phyloP scores from a whole-genome alignment of 768 basidiomycete genomes.

The Collybia mongolica region DNA sequence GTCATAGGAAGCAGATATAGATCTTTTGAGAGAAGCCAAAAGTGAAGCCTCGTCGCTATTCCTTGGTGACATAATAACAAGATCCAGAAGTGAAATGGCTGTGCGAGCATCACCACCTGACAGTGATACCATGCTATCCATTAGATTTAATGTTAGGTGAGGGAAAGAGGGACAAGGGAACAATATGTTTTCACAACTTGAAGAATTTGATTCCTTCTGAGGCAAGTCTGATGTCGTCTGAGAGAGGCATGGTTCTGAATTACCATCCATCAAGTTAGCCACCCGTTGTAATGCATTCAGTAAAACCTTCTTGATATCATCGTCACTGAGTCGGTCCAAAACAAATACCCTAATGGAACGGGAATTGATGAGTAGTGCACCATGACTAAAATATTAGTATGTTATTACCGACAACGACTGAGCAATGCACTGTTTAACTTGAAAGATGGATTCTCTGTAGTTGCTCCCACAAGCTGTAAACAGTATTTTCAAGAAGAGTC shows the following conservation, averaged over 20 bases:
- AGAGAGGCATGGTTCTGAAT: constrained; percentile 3
- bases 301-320: constrained; percentile 61
- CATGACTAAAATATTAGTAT: constrained; percentile 16
- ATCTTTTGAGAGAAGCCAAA: constrained; percentile 56
- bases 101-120: constrained; percentile 73
- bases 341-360: constrained; percentile 67
- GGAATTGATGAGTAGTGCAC: constrained; percentile 12
- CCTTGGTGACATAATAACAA: constrained; percentile 50
- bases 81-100: constrained; percentile 75
- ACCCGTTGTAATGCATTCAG: constrained; percentile 41
- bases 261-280: constrained; percentile 13
- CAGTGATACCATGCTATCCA: constrained; percentile 49
- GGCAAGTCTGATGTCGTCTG: constrained; percentile 8
- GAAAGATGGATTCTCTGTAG: constrained; percentile 90
- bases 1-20: constrained; percentile 69
- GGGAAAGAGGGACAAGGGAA: constrained; percentile 18
- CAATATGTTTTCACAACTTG: constrained; percentile 6
- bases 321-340: constrained; percentile 63
- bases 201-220: constrained; percentile 14
- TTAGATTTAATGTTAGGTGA: constrained; percentile 45
- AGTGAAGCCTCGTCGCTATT: constrained; percentile 45
- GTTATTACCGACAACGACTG: constrained; percentile 68
- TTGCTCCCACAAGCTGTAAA: constrained; percentile 70
- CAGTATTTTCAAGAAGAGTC: not conserved
- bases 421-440: constrained; percentile 71